A percentile compares a stretch with the other conserved stretches of the same genome.
These are phyloP conservation scores for Alternaria arbusti DNA, from an alignment of 2,329 filamentous ascomycete species.

Conservation along the genomic window DNA sequence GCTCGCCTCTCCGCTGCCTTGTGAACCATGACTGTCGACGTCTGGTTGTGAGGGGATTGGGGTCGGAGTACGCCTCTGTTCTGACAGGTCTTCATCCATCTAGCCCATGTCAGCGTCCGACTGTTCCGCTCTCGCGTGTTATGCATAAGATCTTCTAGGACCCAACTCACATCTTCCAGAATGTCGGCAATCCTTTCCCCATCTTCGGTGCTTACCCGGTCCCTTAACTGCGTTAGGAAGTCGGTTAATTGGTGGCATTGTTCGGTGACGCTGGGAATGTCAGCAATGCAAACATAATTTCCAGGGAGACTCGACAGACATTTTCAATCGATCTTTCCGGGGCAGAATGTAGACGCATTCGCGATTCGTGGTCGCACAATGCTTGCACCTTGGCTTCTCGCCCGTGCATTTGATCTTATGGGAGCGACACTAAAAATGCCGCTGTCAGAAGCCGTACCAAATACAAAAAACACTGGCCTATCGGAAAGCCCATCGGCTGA, in stretches of 20 bases:
- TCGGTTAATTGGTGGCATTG: slow-evolving; percentile 37
- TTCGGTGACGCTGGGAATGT: slow-evolving; percentile 34
- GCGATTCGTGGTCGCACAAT: slow-evolving; percentile 42
- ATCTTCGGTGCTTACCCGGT: slow-evolving; percentile 27
- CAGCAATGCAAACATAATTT: slow-evolving; percentile 4
- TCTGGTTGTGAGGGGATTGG: slow-evolving; percentile 23
- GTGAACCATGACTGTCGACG: slow-evolving; percentile 24
- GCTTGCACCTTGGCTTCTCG: slow-evolving; percentile 44
- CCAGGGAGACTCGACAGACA: slow-evolving; percentile 26
- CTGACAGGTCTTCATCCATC: slow-evolving; percentile 38
- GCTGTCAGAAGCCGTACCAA: slow-evolving; percentile 17
- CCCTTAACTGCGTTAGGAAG: slow-evolving; percentile 25
- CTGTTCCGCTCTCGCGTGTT: not conserved
- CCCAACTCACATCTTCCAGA: slow-evolving; percentile 27
- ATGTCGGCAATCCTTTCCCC: slow-evolving; percentile 29
- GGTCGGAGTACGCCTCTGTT: slow-evolving; percentile 18
- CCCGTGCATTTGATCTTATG: slow-evolving; percentile 53
- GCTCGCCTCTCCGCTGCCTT: slow-evolving; percentile 11
- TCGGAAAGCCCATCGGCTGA: not conserved
- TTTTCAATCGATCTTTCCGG: slow-evolving; percentile 47
- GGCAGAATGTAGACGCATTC: slow-evolving; percentile 50
- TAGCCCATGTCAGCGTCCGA: slow-evolving; percentile 18
- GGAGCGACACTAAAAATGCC: slow-evolving; percentile 40
- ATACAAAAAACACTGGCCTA: not conserved
- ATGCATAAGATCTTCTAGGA: not conserved